Evolutionary conservation across 768 basidiomycete genomes (phyloP).

Genomic region (Neoboletus brunneissimus): DNA sequence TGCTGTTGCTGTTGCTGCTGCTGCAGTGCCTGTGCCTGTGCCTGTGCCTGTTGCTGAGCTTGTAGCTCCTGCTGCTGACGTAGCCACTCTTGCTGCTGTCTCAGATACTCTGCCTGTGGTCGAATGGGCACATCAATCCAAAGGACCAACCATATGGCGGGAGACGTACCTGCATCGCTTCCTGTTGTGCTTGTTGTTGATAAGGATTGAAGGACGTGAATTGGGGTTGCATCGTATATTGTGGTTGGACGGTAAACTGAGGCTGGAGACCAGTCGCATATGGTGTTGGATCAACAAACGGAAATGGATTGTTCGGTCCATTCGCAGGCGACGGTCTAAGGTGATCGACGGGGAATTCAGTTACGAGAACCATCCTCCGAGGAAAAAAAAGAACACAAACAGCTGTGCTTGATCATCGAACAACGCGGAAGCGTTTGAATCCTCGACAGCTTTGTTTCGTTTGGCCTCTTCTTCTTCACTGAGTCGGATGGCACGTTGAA

Average conservation of each 20-base stretch:
- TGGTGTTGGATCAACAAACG: conserved; percentile 57
- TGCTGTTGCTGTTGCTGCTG: conserved; percentile 51
- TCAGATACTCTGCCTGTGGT: conserved; percentile 40
- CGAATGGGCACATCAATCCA: conserved; percentile 9
- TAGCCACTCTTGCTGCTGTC: conserved; percentile 66
- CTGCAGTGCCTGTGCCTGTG: conserved; percentile 36
- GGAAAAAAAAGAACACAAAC: conserved; percentile 44
- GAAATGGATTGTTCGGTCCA: conserved; percentile 54
- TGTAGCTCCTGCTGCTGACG: conserved; percentile 59
- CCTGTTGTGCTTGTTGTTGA: conserved; percentile 89
- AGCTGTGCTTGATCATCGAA: conserved; percentile 86
- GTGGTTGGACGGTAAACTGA: conserved; percentile 78
- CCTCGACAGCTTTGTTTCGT: conserved; percentile 66
- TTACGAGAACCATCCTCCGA: not conserved
- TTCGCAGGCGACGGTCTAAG: conserved; percentile 32
- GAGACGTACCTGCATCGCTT: conserved; percentile 61
- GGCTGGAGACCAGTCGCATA: conserved; percentile 60
- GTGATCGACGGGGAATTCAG: conserved; percentile 2
- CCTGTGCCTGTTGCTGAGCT: conserved; percentile 42
- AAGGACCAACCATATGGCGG: not conserved
- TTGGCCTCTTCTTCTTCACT: conserved; percentile 90
- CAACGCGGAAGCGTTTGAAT: conserved; percentile 67
- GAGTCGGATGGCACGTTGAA: conserved; percentile 76
- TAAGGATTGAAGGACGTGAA: conserved; percentile 94
- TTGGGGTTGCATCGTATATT: conserved; percentile 73